Evolutionary conservation across 176 grass and related monocot genomes (phyloP).

Genomic region (Zizania latifolia): DNA sequence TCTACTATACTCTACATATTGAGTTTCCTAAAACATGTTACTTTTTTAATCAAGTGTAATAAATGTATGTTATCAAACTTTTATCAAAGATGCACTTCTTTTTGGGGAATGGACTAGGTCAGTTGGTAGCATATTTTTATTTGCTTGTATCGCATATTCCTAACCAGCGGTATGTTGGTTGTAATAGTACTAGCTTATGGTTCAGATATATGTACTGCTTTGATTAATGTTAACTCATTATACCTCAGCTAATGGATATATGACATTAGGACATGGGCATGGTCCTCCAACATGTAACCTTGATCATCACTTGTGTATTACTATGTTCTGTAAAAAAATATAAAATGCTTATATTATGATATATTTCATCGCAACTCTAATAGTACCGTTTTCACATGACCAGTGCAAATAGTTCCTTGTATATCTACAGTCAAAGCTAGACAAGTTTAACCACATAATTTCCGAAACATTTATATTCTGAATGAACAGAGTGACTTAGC

Average conservation of each 20-base stretch:
- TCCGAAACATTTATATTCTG: neutral
- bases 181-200: neutral
- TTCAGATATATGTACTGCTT: constrained; percentile 15
- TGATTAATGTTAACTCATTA: neutral
- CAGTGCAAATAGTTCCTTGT: neutral
- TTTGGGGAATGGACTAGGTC: neutral
- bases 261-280: neutral
- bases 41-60: constrained; percentile 20
- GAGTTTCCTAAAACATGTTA: neutral
- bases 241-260: neutral
- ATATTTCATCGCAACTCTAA: neutral
- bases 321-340: neutral
- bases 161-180: neutral
- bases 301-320: neutral
- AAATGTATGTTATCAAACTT: neutral
- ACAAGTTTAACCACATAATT: neutral
- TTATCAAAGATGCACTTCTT: neutral
- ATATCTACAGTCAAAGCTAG: neutral
- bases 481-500: neutral
- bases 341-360: no score
- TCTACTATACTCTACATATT: neutral
- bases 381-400: neutral
- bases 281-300: neutral
- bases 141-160: neutral
- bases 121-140: neutral